Base-by-base conservation (phyloP, 192 early-diverging fungal species). In the Podila clonocystis region DNA sequence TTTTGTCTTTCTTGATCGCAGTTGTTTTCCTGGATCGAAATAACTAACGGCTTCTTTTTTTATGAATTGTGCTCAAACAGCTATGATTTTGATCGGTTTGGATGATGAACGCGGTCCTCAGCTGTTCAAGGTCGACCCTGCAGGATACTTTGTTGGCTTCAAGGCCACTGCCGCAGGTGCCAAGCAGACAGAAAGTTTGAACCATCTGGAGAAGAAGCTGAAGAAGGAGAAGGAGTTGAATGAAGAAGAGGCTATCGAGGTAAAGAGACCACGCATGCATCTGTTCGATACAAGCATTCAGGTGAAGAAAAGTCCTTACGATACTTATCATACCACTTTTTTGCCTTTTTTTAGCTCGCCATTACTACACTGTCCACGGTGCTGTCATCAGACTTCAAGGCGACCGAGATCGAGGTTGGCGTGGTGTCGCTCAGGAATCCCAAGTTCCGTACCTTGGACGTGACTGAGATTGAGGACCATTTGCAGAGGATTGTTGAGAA, bases 121-220 rank as follows among this genome's bases (percentile, higher is more conserved):
- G 82, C 87, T 99, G 64, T 99, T 94, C 90, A 99, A 99, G 84
- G 93, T 93, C 62, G 97, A 99, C 78, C 98, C 98, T 55, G 96
- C 98, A 45, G 98, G 98, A 34, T 99, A 98, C 85, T 99, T 93
- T 91, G 94, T 95, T 63, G 98, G 98, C 63, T 99, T 95, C 86
- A 93, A 93, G 86, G 98, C 97, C 26, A 98, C 97, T 2, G 90
- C 94, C 6, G 97, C 97, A 3, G 98, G 98, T 3, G 93, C 95
- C 7, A 99, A 99, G 82, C 93, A 95, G 48, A 94, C 95, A 83
- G 97, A 99, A 87, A 94, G 96, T 29, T 89, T 96, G 65, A 98
- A 97, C 82, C 92, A 96, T 67, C 77, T 99, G 83, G 97, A 99
- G 78, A 99, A 99, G 92, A 98, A 98, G 85, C 83, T 99, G 52